A percentile compares a stretch with the other conserved stretches of the same genome.
Evolutionary conservation across 371 early-diverging fungal species (phyloP).

Genomic region (Mucor ambiguus): DNA sequence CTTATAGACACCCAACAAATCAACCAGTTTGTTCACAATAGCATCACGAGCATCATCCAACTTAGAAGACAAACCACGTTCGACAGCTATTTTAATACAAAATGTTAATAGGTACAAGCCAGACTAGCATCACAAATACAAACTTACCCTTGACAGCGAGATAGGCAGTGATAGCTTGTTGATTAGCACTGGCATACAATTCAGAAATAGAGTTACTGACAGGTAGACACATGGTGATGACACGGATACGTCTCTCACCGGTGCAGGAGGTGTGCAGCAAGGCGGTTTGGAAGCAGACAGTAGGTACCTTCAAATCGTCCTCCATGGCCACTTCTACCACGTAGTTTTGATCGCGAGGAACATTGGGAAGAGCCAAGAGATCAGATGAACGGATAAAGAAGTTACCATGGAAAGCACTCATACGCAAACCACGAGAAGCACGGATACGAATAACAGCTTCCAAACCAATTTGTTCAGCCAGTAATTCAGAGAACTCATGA

Average conservation of each 20-base stretch:
- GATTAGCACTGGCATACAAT: slow-evolving; percentile 80
- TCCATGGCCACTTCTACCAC: slow-evolving; percentile 79
- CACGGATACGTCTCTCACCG: slow-evolving; percentile 86
- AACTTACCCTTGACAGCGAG: slow-evolving; percentile 73
- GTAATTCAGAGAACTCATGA: slow-evolving; percentile 69
- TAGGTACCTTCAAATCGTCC: slow-evolving; percentile 66
- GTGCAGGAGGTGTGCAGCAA: slow-evolving; percentile 72
- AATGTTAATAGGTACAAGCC: not conserved
- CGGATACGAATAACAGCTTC: slow-evolving; percentile 92
- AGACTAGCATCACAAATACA: not conserved
- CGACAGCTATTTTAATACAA: slow-evolving; percentile 37
- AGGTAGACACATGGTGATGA: slow-evolving; percentile 81
- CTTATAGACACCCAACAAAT: slow-evolving; percentile 88
- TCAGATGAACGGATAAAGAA: slow-evolving; percentile 86
- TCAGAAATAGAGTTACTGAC: slow-evolving; percentile 71
- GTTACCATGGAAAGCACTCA: slow-evolving; percentile 83
- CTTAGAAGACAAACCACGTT: slow-evolving; percentile 64
- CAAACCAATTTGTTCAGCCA: slow-evolving; percentile 72
- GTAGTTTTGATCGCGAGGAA: slow-evolving; percentile 84
- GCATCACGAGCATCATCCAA: slow-evolving; percentile 79
- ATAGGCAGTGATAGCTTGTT: slow-evolving; percentile 80
- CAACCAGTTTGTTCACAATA: slow-evolving; percentile 83
- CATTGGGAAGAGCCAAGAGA: slow-evolving; percentile 84
- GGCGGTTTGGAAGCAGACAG: slow-evolving; percentile 87
- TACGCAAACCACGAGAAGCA: slow-evolving; percentile 74